phyloP scores from a whole-genome alignment of 129 eudicot species.

The Saussurea involucrata region DNA sequence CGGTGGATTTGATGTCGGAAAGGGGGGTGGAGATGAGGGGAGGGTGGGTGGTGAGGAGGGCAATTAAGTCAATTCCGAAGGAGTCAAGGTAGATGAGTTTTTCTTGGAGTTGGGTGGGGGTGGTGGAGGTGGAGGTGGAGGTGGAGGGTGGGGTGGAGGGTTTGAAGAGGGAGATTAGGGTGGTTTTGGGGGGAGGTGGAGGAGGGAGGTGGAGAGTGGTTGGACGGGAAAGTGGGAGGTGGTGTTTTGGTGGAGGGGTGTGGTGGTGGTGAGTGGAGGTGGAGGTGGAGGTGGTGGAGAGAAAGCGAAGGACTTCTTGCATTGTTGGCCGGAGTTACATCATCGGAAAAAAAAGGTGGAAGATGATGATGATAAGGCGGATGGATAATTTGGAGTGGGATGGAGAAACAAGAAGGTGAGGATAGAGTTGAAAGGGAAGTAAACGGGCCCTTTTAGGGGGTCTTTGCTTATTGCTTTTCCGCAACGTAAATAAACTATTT shows the following conservation, averaged over 20 bases:
- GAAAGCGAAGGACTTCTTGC: no score
- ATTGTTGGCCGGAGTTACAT: no score
- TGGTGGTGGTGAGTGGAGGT: background rate
- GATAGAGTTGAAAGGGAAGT: no score
- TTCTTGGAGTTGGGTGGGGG: constrained; percentile 48
- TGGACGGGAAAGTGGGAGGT: constrained; percentile 24
- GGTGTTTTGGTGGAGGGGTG: constrained; percentile 29
- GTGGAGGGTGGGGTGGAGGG: constrained; percentile 38
- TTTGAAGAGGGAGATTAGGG: constrained; percentile 31
- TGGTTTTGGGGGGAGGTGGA: constrained; percentile 29
- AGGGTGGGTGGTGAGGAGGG: constrained; percentile 60
- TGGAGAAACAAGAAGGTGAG: no score
- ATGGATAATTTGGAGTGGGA: no score
- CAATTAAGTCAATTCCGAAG: constrained; percentile 61
- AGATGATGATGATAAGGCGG: no score
- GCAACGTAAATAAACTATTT: no score
- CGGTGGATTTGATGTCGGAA: constrained; percentile 47
- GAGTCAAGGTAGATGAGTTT: constrained; percentile 66
- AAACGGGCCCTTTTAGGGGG: no score
- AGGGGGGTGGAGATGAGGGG: constrained; percentile 49
- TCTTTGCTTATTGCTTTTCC: no score
- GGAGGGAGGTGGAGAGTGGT: constrained; percentile 29
- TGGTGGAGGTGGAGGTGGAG: constrained; percentile 12
- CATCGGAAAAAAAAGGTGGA: no score
- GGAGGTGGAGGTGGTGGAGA: background rate